These are phyloP conservation scores for Pseudocercospora fuligena DNA, from an alignment of 2,329 filamentous ascomycete species.

Conservation along the genomic window DNA sequence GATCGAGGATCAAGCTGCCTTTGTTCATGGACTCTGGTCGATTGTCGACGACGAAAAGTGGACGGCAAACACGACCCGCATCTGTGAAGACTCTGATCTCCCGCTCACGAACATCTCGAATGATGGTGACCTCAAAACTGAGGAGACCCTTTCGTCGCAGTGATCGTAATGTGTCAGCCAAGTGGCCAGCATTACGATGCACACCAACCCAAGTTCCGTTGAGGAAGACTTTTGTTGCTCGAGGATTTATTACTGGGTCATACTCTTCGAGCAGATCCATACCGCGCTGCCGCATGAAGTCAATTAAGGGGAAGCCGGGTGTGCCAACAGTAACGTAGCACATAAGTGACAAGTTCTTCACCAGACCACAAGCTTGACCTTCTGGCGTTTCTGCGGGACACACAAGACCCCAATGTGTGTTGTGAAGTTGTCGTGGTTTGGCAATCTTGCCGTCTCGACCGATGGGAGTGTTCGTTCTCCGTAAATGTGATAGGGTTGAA, in stretches of 20 bases:
- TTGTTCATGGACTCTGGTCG: conserved; percentile 74
- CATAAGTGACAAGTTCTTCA: conserved; percentile 98
- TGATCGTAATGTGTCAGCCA: conserved; percentile 63
- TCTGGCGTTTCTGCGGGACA: conserved; percentile 97
- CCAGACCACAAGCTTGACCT: conserved; percentile 95
- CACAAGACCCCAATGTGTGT: conserved; percentile 97
- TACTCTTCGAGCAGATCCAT: conserved; percentile 99
- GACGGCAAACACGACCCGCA: conserved; percentile 90
- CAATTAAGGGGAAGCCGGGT: conserved; percentile 84
- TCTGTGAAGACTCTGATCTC: conserved; percentile 99
- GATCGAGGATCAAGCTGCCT: conserved; percentile 80
- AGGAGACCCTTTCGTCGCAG: conserved; percentile 73
- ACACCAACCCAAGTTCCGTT: conserved; percentile 99
- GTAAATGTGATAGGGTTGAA: conserved; percentile 93
- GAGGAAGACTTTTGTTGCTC: conserved; percentile 96
- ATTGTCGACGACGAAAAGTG: conserved; percentile 91
- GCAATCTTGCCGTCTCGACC: conserved; percentile 97
- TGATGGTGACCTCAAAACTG: conserved; percentile 89
- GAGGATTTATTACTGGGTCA: conserved; percentile 67
- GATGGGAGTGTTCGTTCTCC: conserved; percentile 96
- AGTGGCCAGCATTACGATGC: conserved; percentile 82
- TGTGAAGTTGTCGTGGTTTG: conserved; percentile 96
- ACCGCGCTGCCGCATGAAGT: conserved; percentile 93
- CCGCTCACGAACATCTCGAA: conserved; percentile 93
- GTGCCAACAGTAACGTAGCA: conserved; percentile 97